phyloP scores from a whole-genome alignment of 306 rosid genomes.

The Gillenia trifoliata region DNA sequence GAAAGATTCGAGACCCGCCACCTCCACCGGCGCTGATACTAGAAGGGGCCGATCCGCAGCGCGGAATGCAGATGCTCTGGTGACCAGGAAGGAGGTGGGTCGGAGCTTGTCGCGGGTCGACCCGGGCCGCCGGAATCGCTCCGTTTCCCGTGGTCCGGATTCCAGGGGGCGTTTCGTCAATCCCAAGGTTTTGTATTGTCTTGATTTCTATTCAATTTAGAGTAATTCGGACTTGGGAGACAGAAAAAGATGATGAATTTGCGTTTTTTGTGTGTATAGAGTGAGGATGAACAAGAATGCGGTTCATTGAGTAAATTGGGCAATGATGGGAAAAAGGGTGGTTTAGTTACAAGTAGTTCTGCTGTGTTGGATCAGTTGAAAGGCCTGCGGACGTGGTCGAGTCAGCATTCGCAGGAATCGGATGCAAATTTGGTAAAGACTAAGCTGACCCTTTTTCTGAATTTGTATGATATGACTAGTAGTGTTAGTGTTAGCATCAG shows the following conservation, averaged over 20 bases:
- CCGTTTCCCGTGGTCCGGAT: slow-evolving; percentile 55
- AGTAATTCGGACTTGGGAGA: background rate
- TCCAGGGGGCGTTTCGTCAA: slow-evolving; percentile 36
- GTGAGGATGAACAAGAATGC: slow-evolving; percentile 63
- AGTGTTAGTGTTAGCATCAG: background rate
- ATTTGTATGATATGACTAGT: slow-evolving; percentile 3
- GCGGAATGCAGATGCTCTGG: slow-evolving; percentile 26
- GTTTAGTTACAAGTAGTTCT: slow-evolving; percentile 33
- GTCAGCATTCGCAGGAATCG: slow-evolving; percentile 46
- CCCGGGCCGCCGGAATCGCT: slow-evolving; percentile 47
- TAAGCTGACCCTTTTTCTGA: slow-evolving; percentile 16
- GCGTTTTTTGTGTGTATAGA: slow-evolving; percentile 43
- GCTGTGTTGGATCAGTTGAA: slow-evolving; percentile 30
- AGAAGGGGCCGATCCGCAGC: slow-evolving; percentile 45
- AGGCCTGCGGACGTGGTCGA: slow-evolving; percentile 47
- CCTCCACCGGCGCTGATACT: slow-evolving; percentile 8
- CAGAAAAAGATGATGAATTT: background rate
- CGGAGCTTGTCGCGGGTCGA: slow-evolving; percentile 49
- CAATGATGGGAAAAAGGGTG: slow-evolving; percentile 34
- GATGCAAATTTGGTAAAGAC: slow-evolving; percentile 41
- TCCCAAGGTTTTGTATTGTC: slow-evolving; percentile 52
- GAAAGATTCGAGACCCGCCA: slow-evolving; percentile 6
- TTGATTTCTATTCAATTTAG: background rate
- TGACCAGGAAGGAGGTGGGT: slow-evolving; percentile 19
- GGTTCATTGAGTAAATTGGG: slow-evolving; percentile 3